Conservation (phyloP, 371 early-diverging fungal genomes). For the Amoeboaphelidium protococcarum region DNA sequence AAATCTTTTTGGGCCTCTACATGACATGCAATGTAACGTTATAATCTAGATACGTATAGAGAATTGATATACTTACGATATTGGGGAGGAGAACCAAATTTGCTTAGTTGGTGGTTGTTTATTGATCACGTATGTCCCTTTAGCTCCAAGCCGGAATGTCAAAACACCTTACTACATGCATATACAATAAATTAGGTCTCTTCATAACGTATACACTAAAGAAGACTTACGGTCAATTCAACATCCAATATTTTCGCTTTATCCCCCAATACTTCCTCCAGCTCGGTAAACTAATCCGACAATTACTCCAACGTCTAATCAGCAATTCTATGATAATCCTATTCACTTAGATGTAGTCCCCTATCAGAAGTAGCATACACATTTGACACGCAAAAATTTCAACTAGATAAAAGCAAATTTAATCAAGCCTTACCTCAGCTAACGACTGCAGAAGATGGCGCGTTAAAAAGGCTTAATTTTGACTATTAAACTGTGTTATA, state of each 20-base stretch:
- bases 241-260: slow-evolving; percentile 48
- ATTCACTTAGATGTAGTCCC: slow-evolving; percentile 8
- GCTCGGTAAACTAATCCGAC: slow-evolving; percentile 38
- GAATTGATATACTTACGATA: slow-evolving; percentile 17
- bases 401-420: too few relatives aligned
- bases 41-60: not conserved
- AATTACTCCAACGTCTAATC: slow-evolving; percentile 38
- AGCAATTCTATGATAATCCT: slow-evolving; percentile 33
- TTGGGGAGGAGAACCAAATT: slow-evolving; percentile 93
- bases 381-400: too few relatives aligned
- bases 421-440: too few relatives aligned
- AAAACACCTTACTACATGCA: slow-evolving; percentile 65
- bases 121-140: slow-evolving; percentile 87
- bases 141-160: slow-evolving; percentile 48
- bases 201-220: not conserved
- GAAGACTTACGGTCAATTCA: slow-evolving; percentile 38
- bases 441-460: too few relatives aligned
- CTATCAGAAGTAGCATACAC: too few relatives aligned
- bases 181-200: not conserved
- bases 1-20: slow-evolving; percentile 73
- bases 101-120: slow-evolving; percentile 96
- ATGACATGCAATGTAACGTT: not conserved
- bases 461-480: too few relatives aligned
- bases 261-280: slow-evolving; percentile 43
- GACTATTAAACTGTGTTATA: too few relatives aligned